Base-by-base conservation (phyloP, 192 early-diverging fungal genomes). In the Podila minutissima region DNA sequence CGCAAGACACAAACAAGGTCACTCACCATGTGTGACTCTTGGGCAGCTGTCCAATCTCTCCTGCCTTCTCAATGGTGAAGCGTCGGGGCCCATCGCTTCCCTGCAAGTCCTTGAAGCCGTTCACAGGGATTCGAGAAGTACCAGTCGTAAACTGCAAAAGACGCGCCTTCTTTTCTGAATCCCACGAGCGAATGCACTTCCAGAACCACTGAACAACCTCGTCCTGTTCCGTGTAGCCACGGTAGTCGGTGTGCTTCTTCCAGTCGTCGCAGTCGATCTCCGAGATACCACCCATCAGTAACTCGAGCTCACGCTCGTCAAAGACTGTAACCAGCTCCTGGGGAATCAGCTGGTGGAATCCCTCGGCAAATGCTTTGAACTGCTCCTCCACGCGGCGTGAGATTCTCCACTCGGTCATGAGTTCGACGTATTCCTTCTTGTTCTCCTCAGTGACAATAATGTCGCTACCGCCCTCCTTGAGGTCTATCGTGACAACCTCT, bases 191-290 rank as follows among this genome's bases (percentile, higher is more conserved):
- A 35, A 99, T 91, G 74, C 92, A 96, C 89, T 95, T 92, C 97
- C 97, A 99, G 91, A 99, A 99, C 93, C 93, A 96, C 83, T 94
- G 93, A 67, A 98, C 90, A 9, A 96, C 93, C 73, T 97, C 94
- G 84, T 99, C 97, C 29, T 94, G 92, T 82, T 99, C 97, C n/a
- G 93, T 95, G 88, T 97, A 99, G 22, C 96, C 97, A 68, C 97
- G 85, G 74, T 99, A 99, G 81, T 99, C 97, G 2, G 97, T 99
- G 74, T 98, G 89, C 86, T 98, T 99, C 89, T 95, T 96, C 97
- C 97, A 99, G 86, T 99, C 97, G 51, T 97, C 97, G 8, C 97
- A 87, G 85, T 99, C 96, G 67, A 99, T 95, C 67, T 99, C 97
- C 35, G 93, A 93, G 72, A 99, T 92, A 66, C 97, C 97, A 28